These are phyloP conservation scores for Saccharomyces hybrid DNA, from an alignment of 1,139 yeast species.

Conservation along the genomic window DNA sequence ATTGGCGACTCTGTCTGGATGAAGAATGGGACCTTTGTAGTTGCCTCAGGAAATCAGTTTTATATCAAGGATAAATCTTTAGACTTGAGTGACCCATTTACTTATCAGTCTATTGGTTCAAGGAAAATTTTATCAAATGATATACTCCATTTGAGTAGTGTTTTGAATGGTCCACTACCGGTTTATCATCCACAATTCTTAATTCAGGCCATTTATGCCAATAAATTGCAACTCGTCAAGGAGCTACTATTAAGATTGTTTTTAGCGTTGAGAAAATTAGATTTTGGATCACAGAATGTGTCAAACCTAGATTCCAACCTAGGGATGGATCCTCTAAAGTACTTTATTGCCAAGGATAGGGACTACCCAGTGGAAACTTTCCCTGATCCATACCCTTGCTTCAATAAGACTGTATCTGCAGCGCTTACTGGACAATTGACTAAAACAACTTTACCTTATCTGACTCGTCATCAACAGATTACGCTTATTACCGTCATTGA, in stretches of 20 bases:
- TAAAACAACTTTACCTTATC: slow-evolving; percentile 61
- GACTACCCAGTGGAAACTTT: slow-evolving; percentile 20
- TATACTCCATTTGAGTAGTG: slow-evolving; percentile 58
- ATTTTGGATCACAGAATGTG: slow-evolving; percentile 35
- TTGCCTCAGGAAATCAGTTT: slow-evolving; percentile 86
- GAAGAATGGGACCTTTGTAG: slow-evolving; percentile 65
- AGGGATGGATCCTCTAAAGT: slow-evolving; percentile 32
- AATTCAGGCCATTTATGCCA: slow-evolving; percentile 66
- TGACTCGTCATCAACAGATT: slow-evolving; percentile 87
- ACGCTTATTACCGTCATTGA: slow-evolving; percentile 69
- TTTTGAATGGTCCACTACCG: slow-evolving; percentile 84
- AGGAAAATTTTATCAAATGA: slow-evolving; percentile 43
- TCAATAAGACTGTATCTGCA: slow-evolving; percentile 42
- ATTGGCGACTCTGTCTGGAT: slow-evolving; percentile 91
- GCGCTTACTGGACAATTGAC: slow-evolving; percentile 54
- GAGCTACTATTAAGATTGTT: slow-evolving; percentile 50
- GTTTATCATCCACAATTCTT: slow-evolving; percentile 86
- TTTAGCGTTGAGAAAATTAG: slow-evolving; percentile 44
- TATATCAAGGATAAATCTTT: slow-evolving; percentile 70
- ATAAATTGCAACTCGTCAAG: slow-evolving; percentile 50
- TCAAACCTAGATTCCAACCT: slow-evolving; percentile 35
- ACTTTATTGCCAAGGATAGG: slow-evolving; percentile 22
- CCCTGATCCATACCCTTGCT: slow-evolving; percentile 39
- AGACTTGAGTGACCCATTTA: slow-evolving; percentile 47
- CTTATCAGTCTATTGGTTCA: slow-evolving; percentile 42